Evolutionary conservation across 2,329 filamentous ascomycete genomes (phyloP).

Genomic region (Curvularia spicifera): DNA sequence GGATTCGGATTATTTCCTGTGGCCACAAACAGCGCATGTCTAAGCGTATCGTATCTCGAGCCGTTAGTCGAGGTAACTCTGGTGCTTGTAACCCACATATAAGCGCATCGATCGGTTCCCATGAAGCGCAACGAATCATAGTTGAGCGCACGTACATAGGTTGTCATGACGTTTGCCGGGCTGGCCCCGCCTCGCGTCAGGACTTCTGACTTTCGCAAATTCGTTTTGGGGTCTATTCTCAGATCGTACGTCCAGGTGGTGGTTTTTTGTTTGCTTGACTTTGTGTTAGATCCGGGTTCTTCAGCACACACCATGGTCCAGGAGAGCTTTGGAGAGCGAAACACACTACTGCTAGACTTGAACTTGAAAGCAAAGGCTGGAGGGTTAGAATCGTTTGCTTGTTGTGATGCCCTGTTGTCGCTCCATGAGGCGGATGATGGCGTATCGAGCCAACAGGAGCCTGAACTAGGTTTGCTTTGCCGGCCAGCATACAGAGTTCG

Average conservation of each 20-base stretch:
- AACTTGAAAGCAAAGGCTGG: slow-evolving; percentile 35
- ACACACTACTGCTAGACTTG: slow-evolving; percentile 32
- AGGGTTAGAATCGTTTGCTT: slow-evolving; percentile 17
- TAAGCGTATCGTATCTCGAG: slow-evolving; percentile 37
- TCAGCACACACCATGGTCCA: slow-evolving; percentile 37
- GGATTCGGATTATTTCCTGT: slow-evolving; percentile 32
- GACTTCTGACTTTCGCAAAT: slow-evolving; percentile 35
- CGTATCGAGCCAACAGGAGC: slow-evolving; percentile 37
- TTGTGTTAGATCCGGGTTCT: background rate
- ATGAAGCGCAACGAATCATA: slow-evolving; percentile 44
- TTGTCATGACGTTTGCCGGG: slow-evolving; percentile 29
- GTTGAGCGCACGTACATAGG: slow-evolving; percentile 40
- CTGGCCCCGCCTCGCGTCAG: slow-evolving; percentile 26
- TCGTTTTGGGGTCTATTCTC: slow-evolving; percentile 29
- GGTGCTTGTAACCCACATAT: slow-evolving; percentile 42
- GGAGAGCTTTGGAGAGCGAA: slow-evolving; percentile 33
- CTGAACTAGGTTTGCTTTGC: slow-evolving; percentile 9
- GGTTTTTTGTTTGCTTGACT: slow-evolving; percentile 5
- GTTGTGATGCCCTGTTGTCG: slow-evolving; percentile 25
- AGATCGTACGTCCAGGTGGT: slow-evolving; percentile 39
- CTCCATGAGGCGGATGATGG: slow-evolving; percentile 33
- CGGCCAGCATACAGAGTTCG: slow-evolving; percentile 33
- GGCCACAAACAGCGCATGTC: slow-evolving; percentile 43
- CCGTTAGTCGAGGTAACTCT: slow-evolving; percentile 33
- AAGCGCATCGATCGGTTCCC: slow-evolving; percentile 35